A percentile compares a stretch with the other conserved stretches of the same genome.
Conservation (phyloP, 345 rosid species). For the Hibiscus syriacus region DNA sequence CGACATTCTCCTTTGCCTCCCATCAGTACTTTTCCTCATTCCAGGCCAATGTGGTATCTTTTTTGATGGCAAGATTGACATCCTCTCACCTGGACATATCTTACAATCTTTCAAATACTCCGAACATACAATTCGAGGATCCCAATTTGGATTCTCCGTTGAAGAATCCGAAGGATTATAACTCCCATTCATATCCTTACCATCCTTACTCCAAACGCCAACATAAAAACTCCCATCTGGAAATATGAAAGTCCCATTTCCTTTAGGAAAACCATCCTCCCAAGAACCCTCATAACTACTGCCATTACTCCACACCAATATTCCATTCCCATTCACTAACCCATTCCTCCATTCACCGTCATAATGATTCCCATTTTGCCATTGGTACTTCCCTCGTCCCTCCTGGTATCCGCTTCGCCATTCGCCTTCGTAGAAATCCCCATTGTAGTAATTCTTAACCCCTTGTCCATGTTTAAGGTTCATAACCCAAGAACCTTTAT, state of each 20-base stretch:
- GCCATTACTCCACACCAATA: slow-evolving; percentile 74
- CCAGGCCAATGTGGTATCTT: slow-evolving; percentile 66
- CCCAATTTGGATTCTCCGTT: slow-evolving; percentile 60
- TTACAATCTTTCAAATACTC: slow-evolving; percentile 52
- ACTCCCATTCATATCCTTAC: slow-evolving; percentile 68
- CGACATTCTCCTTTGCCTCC: slow-evolving; percentile 48
- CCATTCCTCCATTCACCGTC: slow-evolving; percentile 81
- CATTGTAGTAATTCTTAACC: slow-evolving; percentile 52
- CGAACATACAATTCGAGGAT: slow-evolving; percentile 56
- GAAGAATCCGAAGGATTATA: slow-evolving; percentile 57
- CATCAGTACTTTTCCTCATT: slow-evolving; percentile 24
- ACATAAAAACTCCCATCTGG: slow-evolving; percentile 74
- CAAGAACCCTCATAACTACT: slow-evolving; percentile 86
- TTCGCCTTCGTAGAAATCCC: slow-evolving; percentile 84
- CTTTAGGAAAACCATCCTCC: slow-evolving; percentile 84
- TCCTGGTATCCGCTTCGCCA: slow-evolving; percentile 86
- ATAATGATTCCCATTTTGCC: slow-evolving; percentile 72
- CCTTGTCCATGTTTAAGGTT: slow-evolving; percentile 84
- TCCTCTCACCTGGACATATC: slow-evolving; percentile 54
- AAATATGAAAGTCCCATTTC: slow-evolving; percentile 78
- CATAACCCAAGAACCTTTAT: slow-evolving; percentile 83
- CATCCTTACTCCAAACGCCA: slow-evolving; percentile 86
- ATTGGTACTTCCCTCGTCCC: slow-evolving; percentile 84
- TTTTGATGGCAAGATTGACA: slow-evolving; percentile 69
- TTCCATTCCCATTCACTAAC: slow-evolving; percentile 68